Evolutionary conservation across 2,329 filamentous ascomycete species (phyloP), one percentile per base, ranked within the genome.

Genomic region (Arachnomyces sp.): DNA sequence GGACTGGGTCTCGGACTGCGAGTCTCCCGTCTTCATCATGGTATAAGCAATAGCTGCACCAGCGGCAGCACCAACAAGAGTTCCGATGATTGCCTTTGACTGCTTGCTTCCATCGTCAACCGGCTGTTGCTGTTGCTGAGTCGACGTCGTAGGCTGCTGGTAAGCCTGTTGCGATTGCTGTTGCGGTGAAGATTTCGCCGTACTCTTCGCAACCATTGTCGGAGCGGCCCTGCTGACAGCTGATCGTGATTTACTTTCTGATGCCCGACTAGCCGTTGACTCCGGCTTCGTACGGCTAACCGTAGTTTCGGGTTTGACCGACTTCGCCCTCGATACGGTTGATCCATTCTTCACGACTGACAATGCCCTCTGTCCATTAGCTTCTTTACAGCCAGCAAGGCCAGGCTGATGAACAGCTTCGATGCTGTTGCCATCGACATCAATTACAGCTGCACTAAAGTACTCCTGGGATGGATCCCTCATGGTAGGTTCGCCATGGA

Each of bases 341-440:
- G 63, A 63, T 31, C 57, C 56, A 39, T 57, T 59, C 39, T 65
- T 61, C 7, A 65, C 50, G 7, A 61, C 46, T n/a, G 55, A 57
- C 43, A 65, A 49, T 28, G 60, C 54, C 14, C 44, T 40, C 3
- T 45, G 40, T 21, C 51, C 52, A n/a, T 51, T 59, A 14, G 48
- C 51, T 25, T 51, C 52, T n/a, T 54, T 55, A 35, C 48, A 52
- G 18, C 50, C 52, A 1, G 57, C 51, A 34, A 21, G 37, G 36
- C 51, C 53, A 4, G 62, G 56, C 7, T 71, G 69, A 58, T 79
- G 84, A 36, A 89, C 77, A 21, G 86, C 83, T 56, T 92, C 85
- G 57, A 94, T 80, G 51, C 76, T 84, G 66, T 94, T 93, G 37
- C 85, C 85, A 65, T 94, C 86, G 40, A 86, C 74, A 61, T 94